phyloP scores from a whole-genome alignment of 164 flowering plant species.

The Malania oleifera region DNA sequence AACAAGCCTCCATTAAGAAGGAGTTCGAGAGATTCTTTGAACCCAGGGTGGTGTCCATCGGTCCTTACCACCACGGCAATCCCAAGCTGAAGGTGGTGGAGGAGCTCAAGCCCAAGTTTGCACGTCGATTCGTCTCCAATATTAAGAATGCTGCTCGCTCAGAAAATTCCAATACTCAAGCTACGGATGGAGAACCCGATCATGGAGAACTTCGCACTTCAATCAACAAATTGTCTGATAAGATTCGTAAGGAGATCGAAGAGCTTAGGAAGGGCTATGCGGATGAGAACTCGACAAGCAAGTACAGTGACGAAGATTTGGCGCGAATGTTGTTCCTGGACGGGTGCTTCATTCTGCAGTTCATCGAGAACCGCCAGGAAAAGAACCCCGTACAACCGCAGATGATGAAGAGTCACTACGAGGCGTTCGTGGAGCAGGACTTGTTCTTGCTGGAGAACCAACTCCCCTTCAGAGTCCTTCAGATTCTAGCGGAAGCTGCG shows the following conservation, averaged over 20 bases:
- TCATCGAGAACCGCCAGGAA: neutral
- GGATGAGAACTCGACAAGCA: conserved; percentile 33
- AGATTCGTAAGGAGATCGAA: too few relatives aligned
- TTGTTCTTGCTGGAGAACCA: conserved; percentile 11
- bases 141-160: conserved; percentile 11
- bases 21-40: too few relatives aligned
- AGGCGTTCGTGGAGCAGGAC: neutral
- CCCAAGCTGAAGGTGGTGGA: neutral
- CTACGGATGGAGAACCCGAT: too few relatives aligned
- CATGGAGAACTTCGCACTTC: too few relatives aligned
- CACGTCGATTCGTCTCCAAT: conserved; percentile 20
- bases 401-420: neutral
- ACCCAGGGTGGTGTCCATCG: conserved; percentile 14
- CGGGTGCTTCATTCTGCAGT: conserved; percentile 3
- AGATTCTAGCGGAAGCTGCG: too few relatives aligned
- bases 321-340: conserved; percentile 10
- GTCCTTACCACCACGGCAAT: conserved; percentile 19
- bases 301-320: conserved; percentile 38
- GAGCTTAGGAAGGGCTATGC: conserved; percentile 45
- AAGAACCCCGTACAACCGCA: neutral
- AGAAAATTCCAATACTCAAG: conserved; percentile 14
- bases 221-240: too few relatives aligned
- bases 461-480: neutral
- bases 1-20: neutral
- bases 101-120: conserved; percentile 1